Conservation (phyloP, 805 yeast genomes). For the Vanderwaltozyma polyspora region DNA sequence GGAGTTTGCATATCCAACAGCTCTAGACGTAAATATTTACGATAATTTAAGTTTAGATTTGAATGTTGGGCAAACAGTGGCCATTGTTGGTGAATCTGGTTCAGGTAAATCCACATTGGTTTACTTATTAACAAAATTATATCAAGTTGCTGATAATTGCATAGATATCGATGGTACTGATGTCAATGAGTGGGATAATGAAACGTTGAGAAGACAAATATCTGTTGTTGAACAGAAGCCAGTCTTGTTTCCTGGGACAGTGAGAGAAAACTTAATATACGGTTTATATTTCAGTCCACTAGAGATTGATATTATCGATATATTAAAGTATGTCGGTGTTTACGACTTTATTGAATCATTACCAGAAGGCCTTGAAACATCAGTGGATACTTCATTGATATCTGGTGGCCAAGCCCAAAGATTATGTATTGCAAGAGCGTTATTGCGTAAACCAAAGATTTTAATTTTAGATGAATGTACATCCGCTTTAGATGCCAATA, state of each 20-base stretch:
- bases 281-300: conserved; percentile 29
- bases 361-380: conserved; percentile 49
- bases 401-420: conserved; percentile 93
- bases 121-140: conserved; percentile 44
- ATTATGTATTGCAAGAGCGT: conserved; percentile 71
- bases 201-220: conserved; percentile 40
- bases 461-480: conserved; percentile 79
- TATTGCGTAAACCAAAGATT: conserved; percentile 56
- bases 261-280: conserved; percentile 59
- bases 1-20: conserved; percentile 38
- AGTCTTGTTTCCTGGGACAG: conserved; percentile 58
- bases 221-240: conserved; percentile 72
- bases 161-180: conserved; percentile 39
- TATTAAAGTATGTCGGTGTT: conserved; percentile 39
- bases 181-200: conserved; percentile 35
- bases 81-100: conserved; percentile 79
- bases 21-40: conserved; percentile 27
- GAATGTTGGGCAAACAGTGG: conserved; percentile 40
- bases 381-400: conserved; percentile 40
- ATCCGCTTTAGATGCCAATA: conserved; percentile 67
- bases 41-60: conserved; percentile 35
- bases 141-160: conserved; percentile 29
- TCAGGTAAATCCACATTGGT: conserved; percentile 80
- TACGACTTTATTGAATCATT: conserved; percentile 42
- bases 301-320: conserved; percentile 30